phyloP scores from a whole-genome alignment of 768 basidiomycete genomes.

The Tricholoma terreum region DNA sequence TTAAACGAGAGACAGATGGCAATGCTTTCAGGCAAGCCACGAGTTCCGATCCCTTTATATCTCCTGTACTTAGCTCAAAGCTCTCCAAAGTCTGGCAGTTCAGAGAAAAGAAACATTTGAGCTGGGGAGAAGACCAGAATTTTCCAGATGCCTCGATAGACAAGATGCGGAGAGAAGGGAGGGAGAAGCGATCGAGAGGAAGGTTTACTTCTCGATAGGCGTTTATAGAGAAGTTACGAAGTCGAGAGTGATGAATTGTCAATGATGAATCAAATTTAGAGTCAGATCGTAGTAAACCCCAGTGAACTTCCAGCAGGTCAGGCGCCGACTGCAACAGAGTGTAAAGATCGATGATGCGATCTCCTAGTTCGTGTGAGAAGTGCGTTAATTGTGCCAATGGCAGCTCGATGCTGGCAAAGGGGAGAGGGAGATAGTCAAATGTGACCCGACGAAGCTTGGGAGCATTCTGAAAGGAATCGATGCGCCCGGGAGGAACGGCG shows the following conservation, averaged over 20 bases:
- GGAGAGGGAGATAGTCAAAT: background rate
- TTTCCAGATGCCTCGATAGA: background rate
- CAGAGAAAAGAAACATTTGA: background rate
- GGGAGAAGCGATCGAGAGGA: background rate
- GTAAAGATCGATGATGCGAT: background rate
- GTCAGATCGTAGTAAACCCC: too few relatives aligned
- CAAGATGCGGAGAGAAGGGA: background rate
- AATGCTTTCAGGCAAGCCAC: background rate
- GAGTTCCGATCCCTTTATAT: background rate
- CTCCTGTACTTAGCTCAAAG: background rate
- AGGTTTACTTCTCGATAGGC: background rate
- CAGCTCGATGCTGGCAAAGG: background rate
- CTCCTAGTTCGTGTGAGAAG: background rate
- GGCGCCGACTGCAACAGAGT: background rate
- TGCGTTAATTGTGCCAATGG: background rate
- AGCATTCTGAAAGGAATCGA: background rate
- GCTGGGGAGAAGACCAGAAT: too few relatives aligned
- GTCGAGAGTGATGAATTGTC: too few relatives aligned
- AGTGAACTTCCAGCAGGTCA: background rate
- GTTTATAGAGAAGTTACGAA: background rate
- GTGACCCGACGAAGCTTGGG: background rate
- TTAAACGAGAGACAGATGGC: background rate
- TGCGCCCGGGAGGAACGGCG: too few relatives aligned
- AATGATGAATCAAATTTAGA: too few relatives aligned
- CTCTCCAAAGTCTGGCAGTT: background rate